These are phyloP conservation scores for Neoboletus brunneissimus DNA, from an alignment of 768 basidiomycete genomes.

Conservation along the genomic window DNA sequence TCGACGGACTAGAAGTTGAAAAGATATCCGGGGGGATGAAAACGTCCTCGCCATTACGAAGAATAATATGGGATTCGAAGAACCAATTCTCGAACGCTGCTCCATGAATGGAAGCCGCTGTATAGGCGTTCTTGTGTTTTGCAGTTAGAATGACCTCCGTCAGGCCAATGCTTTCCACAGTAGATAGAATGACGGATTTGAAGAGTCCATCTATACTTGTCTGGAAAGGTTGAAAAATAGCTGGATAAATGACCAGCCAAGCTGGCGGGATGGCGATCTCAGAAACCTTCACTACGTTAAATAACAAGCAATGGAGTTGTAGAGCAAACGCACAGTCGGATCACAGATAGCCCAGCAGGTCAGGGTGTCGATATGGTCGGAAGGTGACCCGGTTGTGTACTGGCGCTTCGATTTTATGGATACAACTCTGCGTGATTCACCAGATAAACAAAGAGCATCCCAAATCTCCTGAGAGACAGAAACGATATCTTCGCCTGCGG, in stretches of 20 bases:
- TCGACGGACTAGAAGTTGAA: conserved; percentile 16
- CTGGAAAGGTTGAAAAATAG: conserved; percentile 35
- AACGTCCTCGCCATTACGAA: conserved; percentile 50
- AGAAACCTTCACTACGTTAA: conserved; percentile 33
- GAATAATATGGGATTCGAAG: conserved; percentile 39
- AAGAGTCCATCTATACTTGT: not conserved
- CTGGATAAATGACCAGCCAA: conserved; percentile 38
- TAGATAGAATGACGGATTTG: conserved; percentile 20
- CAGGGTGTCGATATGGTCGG: conserved; percentile 13
- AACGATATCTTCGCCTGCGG: conserved; percentile 24
- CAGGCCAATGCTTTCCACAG: conserved; percentile 36
- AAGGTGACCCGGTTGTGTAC: conserved; percentile 1
- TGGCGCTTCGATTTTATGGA: conserved; percentile 24
- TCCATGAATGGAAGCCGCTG: conserved; percentile 35
- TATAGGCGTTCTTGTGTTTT: conserved; percentile 47
- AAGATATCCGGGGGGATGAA: conserved; percentile 23
- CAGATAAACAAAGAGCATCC: conserved; percentile 22
- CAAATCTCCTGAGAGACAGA: conserved; percentile 35
- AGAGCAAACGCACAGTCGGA: conserved; percentile 37
- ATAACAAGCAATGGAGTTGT: not conserved
- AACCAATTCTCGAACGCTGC: conserved; percentile 44
- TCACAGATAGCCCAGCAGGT: conserved; percentile 36
- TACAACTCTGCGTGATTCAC: conserved; percentile 15
- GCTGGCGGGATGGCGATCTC: conserved; percentile 37
- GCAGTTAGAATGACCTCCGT: conserved; percentile 53